Conservation (phyloP, 1,284 basidiomycete species). For the Leccinum pachyderme region DNA sequence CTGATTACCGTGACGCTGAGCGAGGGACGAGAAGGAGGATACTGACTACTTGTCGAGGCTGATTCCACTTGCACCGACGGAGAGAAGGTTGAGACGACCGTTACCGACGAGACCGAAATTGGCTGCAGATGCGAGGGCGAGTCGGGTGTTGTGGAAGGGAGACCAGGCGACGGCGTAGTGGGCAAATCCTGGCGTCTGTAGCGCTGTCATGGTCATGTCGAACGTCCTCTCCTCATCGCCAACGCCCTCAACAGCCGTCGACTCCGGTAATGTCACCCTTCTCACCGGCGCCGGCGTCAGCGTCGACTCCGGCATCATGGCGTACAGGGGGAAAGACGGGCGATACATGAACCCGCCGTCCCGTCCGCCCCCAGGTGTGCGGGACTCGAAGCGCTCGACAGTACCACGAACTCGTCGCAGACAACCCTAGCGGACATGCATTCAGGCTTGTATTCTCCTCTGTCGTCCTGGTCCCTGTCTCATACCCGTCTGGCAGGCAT, state of each 20-base stretch:
- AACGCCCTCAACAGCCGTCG: conserved; percentile 52
- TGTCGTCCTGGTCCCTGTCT: not conserved
- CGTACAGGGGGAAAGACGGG: conserved; percentile 82
- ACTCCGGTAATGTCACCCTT: too few relatives aligned
- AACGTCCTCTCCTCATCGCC: conserved; percentile 47
- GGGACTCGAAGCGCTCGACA: conserved; percentile 31
- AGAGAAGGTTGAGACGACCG: conserved; percentile 77
- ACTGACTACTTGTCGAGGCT: conserved; percentile 70
- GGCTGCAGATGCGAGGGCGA: conserved; percentile 88
- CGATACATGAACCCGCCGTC: conserved; percentile 75
- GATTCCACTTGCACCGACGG: conserved; percentile 47
- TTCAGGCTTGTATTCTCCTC: conserved; percentile 51
- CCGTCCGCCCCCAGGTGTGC: not conserved
- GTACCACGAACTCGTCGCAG: conserved; percentile 82
- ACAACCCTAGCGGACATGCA: conserved; percentile 58
- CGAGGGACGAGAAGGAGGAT: conserved; percentile 13
- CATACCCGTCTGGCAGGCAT: conserved; percentile 30
- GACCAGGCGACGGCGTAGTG: conserved; percentile 91
- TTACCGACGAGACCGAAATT: conserved; percentile 97
- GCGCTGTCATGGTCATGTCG: conserved; percentile 53
- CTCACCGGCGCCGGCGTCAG: too few relatives aligned
- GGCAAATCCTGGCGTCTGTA: conserved; percentile 81
- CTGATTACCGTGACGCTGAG: conserved; percentile 41
- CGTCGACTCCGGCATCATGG: conserved; percentile 90
- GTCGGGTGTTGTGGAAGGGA: conserved; percentile 80